A percentile compares a stretch with the other conserved stretches of the same genome.
Conservation (phyloP, 805 yeast genomes). For the Yarrowia yakushimensis region DNA sequence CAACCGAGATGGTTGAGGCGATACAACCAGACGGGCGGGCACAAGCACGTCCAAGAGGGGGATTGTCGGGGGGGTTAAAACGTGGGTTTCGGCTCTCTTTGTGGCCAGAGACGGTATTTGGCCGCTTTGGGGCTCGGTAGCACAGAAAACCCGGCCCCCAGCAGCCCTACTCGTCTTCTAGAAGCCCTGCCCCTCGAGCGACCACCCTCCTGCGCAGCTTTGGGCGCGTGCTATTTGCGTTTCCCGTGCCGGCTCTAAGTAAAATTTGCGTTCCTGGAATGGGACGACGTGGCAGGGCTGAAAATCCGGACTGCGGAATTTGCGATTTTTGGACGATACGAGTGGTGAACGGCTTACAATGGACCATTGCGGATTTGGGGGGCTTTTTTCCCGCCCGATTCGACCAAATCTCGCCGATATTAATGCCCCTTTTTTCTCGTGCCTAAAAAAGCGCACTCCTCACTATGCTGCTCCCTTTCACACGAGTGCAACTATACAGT, state of each 20-base stretch:
- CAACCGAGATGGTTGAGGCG: conserved; percentile 12
- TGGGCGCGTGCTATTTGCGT: conserved; percentile 25
- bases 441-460: no score
- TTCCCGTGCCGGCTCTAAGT: conserved; percentile 20
- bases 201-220: conserved; percentile 22
- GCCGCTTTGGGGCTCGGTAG: no score
- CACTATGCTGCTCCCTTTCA: conserved; percentile 3
- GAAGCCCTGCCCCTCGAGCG: background rate
- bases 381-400: no score
- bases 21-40: background rate
- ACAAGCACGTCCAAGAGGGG: background rate
- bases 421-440: no score
- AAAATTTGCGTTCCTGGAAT: conserved; percentile 24
- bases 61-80: no score
- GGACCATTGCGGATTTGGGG: no score
- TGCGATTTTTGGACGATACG: no score
- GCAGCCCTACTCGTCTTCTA: background rate
- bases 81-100: background rate
- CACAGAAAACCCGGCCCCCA: no score
- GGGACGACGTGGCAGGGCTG: conserved; percentile 19
- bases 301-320: no score
- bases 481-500: background rate
- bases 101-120: no score
- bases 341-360: no score
- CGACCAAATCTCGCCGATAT: no score